Evolutionary conservation across 192 early-diverging fungal genomes (phyloP).

Genomic region (Linnemannia hyalina): DNA sequence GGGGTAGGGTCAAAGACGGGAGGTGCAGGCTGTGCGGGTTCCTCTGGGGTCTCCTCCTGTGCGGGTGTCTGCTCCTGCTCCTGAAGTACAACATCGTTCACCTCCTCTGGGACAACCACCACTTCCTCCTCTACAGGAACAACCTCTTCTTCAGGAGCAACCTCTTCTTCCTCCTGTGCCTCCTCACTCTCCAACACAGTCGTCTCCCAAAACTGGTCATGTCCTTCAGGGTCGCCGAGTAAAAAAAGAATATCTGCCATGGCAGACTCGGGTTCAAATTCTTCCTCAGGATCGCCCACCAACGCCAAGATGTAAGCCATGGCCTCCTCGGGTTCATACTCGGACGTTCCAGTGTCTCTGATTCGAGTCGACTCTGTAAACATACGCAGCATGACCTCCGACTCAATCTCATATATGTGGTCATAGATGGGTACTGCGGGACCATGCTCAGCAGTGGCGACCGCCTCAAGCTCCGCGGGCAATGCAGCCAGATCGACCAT

Average conservation of each 20-base stretch:
- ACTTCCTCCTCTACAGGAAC: neutral
- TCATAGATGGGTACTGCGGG: neutral
- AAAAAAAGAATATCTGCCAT: neutral
- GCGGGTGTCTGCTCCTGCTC: neutral
- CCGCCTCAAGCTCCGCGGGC: neutral
- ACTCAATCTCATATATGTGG: neutral
- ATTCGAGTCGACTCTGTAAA: no score
- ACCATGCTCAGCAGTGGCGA: neutral
- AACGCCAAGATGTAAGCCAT: neutral
- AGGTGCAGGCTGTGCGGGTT: slow-evolving; percentile 6
- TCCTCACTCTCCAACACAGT: neutral
- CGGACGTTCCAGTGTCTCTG: neutral
- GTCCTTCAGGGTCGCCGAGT: neutral
- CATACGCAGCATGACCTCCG: neutral
- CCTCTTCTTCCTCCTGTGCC: neutral
- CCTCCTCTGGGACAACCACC: neutral
- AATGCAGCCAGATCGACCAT: neutral
- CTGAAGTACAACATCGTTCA: neutral
- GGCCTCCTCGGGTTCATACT: neutral
- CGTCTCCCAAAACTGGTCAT: neutral
- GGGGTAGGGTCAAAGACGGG: slow-evolving; percentile 18
- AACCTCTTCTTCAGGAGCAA: neutral
- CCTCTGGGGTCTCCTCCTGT: neutral
- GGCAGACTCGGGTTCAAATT: neutral
- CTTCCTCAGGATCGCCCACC: neutral